Conservation (phyloP, 1,284 basidiomycete species). For the Sporisorium reilianum region DNA sequence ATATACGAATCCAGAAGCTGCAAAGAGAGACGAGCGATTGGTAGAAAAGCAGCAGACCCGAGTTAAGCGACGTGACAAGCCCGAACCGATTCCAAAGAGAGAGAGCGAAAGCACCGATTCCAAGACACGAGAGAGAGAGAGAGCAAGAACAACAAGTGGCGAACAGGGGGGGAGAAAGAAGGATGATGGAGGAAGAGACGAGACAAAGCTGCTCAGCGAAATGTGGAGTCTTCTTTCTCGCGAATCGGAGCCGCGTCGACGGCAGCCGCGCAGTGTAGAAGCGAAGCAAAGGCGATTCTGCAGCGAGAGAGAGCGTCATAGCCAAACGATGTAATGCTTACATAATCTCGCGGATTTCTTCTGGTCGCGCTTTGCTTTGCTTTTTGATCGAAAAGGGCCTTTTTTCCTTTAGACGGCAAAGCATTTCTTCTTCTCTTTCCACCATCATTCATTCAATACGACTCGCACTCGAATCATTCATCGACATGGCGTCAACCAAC, state of each 20-base stretch:
- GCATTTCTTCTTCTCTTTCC: too few relatives aligned
- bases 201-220: neutral
- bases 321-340: too few relatives aligned
- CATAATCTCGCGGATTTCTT: too few relatives aligned
- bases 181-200: conserved; percentile 1
- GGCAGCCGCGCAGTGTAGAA: too few relatives aligned
- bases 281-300: too few relatives aligned
- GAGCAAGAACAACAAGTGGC: neutral
- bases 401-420: too few relatives aligned
- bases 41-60: neutral
- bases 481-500: conserved; percentile 27
- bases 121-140: conserved; percentile 1
- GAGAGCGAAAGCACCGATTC: conserved; percentile 1
- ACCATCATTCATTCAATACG: too few relatives aligned
- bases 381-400: too few relatives aligned
- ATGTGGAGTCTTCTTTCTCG: neutral
- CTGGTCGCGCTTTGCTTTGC: too few relatives aligned
- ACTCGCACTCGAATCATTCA: too few relatives aligned
- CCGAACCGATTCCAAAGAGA: conserved; percentile 12
- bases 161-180: neutral
- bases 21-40: too few relatives aligned
- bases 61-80: neutral
- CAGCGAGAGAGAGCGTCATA: too few relatives aligned
- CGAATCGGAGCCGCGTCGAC: conserved; percentile 5
- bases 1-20: neutral